These are phyloP conservation scores for Botryotinia narcissicola DNA, from an alignment of 2,329 filamentous ascomycete genomes.

Conservation along the genomic window DNA sequence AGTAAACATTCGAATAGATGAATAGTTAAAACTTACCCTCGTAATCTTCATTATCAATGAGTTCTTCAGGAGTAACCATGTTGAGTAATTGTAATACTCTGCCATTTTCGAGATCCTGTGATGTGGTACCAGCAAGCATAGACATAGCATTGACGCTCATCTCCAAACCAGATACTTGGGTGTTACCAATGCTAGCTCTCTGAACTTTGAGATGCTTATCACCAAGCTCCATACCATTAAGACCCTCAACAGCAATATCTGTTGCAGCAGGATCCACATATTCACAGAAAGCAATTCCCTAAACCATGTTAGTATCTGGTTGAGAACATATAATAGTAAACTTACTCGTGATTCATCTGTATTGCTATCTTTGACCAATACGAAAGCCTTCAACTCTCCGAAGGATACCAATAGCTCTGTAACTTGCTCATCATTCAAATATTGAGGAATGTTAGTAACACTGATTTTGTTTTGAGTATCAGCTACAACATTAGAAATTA, in stretches of 20 bases:
- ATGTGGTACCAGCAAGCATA: conserved; percentile 88
- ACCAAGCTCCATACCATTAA: conserved; percentile 91
- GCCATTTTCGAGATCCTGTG: conserved; percentile 73
- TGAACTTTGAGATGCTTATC: conserved; percentile 81
- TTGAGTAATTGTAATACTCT: conserved; percentile 91
- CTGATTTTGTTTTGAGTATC: conserved; percentile 96
- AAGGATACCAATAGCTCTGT: conserved; percentile 87
- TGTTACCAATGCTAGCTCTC: conserved; percentile 88
- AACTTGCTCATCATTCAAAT: conserved; percentile 87
- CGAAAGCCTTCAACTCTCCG: conserved; percentile 88
- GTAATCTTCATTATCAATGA: conserved; percentile 92
- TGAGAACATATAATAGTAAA: conserved; percentile 27
- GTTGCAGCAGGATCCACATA: conserved; percentile 77
- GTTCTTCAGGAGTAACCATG: conserved; percentile 96
- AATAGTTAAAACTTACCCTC: conserved; percentile 61
- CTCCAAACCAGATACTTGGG: conserved; percentile 88
- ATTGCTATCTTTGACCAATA: conserved; percentile 80
- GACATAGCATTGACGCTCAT: conserved; percentile 98
- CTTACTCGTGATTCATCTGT: conserved; percentile 85
- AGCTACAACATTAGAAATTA: conserved; percentile 76
- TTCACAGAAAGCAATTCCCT: conserved; percentile 97
- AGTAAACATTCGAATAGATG: conserved; percentile 24
- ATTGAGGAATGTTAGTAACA: conserved; percentile 82
- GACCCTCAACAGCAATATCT: conserved; percentile 80
- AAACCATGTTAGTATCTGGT: conserved; percentile 36